These are phyloP conservation scores for Fusarium secorum DNA, from an alignment of 2,329 filamentous ascomycete genomes.

Conservation along the genomic window DNA sequence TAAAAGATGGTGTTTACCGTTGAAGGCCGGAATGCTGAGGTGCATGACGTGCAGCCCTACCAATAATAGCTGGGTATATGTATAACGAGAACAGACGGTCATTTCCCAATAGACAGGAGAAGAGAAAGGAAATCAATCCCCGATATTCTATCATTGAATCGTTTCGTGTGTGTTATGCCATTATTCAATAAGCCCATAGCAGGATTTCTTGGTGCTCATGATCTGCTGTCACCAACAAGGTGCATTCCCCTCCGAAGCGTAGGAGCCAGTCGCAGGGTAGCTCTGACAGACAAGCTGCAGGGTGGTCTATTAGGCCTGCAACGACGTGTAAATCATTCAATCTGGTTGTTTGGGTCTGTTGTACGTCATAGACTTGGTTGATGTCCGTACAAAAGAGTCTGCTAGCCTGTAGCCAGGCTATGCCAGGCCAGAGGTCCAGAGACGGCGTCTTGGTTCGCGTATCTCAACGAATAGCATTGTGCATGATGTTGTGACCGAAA, in stretches of 20 bases:
- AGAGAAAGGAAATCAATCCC: background rate
- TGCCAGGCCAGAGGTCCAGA: background rate
- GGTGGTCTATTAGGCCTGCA: background rate
- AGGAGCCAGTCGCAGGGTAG: background rate
- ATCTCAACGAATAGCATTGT: conserved; percentile 18
- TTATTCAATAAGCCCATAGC: background rate
- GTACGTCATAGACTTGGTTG: background rate
- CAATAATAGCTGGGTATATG: background rate
- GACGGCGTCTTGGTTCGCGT: conserved; percentile 17
- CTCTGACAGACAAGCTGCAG: background rate
- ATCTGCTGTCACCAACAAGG: background rate
- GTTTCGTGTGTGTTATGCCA: background rate
- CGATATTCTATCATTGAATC: background rate
- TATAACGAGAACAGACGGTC: background rate
- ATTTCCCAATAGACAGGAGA: background rate
- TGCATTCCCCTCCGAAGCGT: background rate
- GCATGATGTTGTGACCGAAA: background rate
- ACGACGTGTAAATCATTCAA: background rate
- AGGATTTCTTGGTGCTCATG: background rate
- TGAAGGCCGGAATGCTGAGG: background rate
- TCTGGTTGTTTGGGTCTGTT: background rate
- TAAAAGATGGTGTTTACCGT: background rate
- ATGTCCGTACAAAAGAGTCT: background rate
- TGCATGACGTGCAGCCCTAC: background rate
- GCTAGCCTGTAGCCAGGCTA: background rate